Conservation (phyloP, 179 eudicot species). For the Spergularia azorica region DNA sequence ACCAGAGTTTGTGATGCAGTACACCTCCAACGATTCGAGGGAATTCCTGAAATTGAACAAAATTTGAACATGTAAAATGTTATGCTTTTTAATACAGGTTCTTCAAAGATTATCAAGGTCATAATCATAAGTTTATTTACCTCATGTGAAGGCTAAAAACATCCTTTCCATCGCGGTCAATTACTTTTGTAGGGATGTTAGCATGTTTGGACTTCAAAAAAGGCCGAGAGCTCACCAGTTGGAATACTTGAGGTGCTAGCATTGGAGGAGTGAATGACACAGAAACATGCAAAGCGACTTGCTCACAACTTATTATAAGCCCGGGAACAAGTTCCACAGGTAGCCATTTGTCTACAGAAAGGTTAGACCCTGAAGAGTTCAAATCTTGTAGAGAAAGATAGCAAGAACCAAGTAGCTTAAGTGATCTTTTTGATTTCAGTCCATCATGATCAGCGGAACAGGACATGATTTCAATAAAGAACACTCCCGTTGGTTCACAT, state of each 20-base stretch:
- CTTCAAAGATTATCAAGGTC: not conserved
- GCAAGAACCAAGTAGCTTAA: conserved; percentile 22
- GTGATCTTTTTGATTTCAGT: conserved; percentile 35
- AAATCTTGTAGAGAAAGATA: conserved; percentile 12
- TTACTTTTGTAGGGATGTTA: conserved; percentile 53
- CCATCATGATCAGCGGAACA: conserved; percentile 34
- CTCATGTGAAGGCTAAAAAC: conserved; percentile 76
- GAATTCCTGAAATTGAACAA: not conserved
- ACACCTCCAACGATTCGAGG: conserved; percentile 32
- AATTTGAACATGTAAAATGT: not conserved
- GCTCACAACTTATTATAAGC: not conserved
- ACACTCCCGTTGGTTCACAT: conserved; percentile 71
- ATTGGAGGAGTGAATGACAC: conserved; percentile 66
- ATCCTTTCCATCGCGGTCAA: conserved; percentile 66
- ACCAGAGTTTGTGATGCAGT: conserved; percentile 54
- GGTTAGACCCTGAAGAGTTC: not conserved
- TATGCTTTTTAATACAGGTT: not conserved
- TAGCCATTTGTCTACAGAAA: conserved; percentile 8
- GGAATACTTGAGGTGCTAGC: conserved; percentile 50
- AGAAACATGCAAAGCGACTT: conserved; percentile 47
- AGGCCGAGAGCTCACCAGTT: conserved; percentile 46
- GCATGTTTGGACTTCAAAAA: conserved; percentile 40
- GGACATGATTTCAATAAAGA: conserved; percentile 58
- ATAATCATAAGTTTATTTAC: conserved; percentile 13
- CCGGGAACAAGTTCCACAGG: not conserved